Evolutionary conservation across 148 eudicot genomes (phyloP), one percentile per base, ranked within the genome.

Genomic region (Amaranthus cruentus): DNA sequence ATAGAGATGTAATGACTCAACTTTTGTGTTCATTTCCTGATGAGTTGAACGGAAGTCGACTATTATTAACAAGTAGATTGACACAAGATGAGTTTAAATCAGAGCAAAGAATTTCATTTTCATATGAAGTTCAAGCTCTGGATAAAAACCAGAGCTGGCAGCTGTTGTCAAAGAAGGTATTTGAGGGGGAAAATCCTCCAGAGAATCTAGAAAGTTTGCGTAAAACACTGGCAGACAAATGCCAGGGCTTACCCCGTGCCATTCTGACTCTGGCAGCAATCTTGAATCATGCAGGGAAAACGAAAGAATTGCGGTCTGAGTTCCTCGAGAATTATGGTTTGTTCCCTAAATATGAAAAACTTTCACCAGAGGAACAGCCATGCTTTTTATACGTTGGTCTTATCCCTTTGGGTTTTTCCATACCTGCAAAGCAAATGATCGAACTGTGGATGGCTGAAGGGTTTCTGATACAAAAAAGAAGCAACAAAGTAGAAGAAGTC

Each of bases 361-460:
- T 68, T 28, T 57, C 61, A 4, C 18, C 13, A 6, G 18, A 68
- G 3, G 43, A 50, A 9, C 9, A 62, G 15, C 18, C 49, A 4
- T 79, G 77, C 66, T 21, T 54, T 55, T 38, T 75, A n/a, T 79
- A 76, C 63, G 63, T 75, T 15, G 77, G 82, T 51, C 48, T 60
- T 11, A 70, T 70, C 54, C 72, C 71, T 5, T 48, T 1, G 0
- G 61, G 3, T 9, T 47, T n/a, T 5, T 48, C 43, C 3, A 57
- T 75, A 51, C 56, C 55, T 5, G 72, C 72, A 8, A 71, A 72
- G 71, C 71, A 66, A 71, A 72, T 79, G 9, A 75, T 75, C 43
- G 75, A 75, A 44, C 64, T 79, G 73, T 79, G 82, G 82, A 53
- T 65, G 57, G 82, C 82, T 44, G 78, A 79, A 59, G 75, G 79